Evolutionary conservation across 208 protist species (phyloP), one percentile per base, ranked within the genome.

Genomic region (Angomonas ambiguus): DNA sequence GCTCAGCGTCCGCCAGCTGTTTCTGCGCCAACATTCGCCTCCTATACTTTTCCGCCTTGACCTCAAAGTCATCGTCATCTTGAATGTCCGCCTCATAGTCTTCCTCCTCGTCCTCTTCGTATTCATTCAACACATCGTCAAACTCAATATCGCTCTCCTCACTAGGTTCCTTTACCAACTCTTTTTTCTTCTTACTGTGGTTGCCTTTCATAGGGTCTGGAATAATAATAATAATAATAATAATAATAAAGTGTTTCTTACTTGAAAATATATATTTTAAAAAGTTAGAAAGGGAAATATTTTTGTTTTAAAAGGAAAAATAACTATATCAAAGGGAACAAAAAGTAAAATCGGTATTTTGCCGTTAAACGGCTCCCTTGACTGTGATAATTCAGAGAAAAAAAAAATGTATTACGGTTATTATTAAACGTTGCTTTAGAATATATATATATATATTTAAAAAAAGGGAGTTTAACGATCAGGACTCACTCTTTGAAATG

Each of bases 31-130:
- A 71, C 84, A 93, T 87, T 28, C 74, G 77, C 25, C 77, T 74
- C 24, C 76, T 76, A 61, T 83, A 85, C 76, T 88, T 86, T 66
- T 88, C 77, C 1, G 87, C 87, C 72, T 85, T 88, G 33, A 83
- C 84, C 72, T 93, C 87, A 72, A 93, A 93, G 76, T 93, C 87
- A 51, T 91, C 84, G 62, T 83, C 82, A 58, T 87, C 86, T 4
- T 77, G 59, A 51, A 87, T 79, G 27, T 72, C 80, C 0, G 38
- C 80, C 35, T 86, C 76, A 10, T 71, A 74, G 45, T 82, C 76
- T 61, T 77, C 70, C 41, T 81, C 82, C 6, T 79, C 74, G 4
- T 80, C 76, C 34, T 77, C 75, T 24, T 74, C 78, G 16, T 66
- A 65, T 62, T 61, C 57, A 1, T 81, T 73, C 34, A 69, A 55